Evolutionary conservation across 495 filamentous ascomycete species (phyloP).

Genomic region (Tuber umbilicatum): DNA sequence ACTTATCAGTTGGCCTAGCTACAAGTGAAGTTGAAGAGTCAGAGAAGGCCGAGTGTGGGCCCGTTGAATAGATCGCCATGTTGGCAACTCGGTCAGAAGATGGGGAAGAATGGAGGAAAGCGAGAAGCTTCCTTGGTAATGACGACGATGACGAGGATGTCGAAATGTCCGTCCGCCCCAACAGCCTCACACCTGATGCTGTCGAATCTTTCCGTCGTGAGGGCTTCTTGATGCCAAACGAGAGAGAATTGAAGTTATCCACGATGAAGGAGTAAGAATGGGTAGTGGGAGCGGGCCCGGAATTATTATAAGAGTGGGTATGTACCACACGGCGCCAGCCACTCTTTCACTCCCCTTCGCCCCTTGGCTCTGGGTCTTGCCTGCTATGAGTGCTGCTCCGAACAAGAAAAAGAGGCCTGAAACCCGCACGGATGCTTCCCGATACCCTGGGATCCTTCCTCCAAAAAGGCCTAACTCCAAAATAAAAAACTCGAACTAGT

Average conservation of each 20-base stretch:
- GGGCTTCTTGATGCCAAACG: constrained; percentile 20
- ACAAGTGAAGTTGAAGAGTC: constrained; percentile 13
- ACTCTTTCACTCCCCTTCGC: background rate
- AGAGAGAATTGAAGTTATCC: constrained; percentile 19
- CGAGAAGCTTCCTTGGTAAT: background rate
- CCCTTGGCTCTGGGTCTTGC: constrained; percentile 5
- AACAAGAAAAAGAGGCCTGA: constrained; percentile 31
- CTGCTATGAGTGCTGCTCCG: background rate
- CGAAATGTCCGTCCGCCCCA: background rate
- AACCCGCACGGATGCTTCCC: constrained; percentile 38
- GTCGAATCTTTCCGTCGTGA: constrained; percentile 14
- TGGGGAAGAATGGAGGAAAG: background rate
- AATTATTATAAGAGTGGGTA: constrained; percentile 3
- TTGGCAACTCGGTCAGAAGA: background rate
- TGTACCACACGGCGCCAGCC: background rate
- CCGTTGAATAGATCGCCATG: constrained; percentile 18
- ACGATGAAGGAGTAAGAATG: constrained; percentile 19
- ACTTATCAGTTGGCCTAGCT: constrained; percentile 25
- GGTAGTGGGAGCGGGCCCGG: constrained; percentile 7
- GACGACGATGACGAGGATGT: background rate
- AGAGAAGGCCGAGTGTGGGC: constrained; percentile 26
- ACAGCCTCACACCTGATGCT: background rate
- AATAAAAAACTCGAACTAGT: background rate
- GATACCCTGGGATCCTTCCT: constrained; percentile 28
- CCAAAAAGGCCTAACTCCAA: constrained; percentile 6